phyloP scores from a whole-genome alignment of 495 filamentous ascomycete genomes.

The Hypoxylon subgilvum region DNA sequence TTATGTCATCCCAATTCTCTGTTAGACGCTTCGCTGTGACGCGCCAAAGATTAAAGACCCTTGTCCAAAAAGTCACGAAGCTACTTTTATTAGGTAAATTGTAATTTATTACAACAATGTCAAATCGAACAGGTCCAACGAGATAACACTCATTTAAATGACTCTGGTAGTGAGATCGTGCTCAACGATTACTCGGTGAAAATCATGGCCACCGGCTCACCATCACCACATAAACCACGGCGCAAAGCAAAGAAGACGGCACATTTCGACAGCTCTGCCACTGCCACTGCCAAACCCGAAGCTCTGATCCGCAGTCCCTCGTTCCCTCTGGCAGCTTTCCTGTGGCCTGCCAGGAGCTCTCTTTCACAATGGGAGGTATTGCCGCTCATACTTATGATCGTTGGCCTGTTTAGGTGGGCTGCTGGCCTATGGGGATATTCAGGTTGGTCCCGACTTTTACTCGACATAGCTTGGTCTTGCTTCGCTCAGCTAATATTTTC shows the following conservation, averaged over 20 bases:
- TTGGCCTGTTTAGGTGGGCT: conserved; percentile 91
- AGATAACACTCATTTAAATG: conserved; percentile 15
- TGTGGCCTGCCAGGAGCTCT: conserved; percentile 85
- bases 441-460: conserved; percentile 55
- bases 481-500: background rate
- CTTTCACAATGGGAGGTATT: conserved; percentile 93
- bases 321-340: conserved; percentile 87
- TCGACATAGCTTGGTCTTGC: background rate
- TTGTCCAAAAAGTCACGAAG: background rate
- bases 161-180: background rate
- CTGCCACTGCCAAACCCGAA: conserved; percentile 39
- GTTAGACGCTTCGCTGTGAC: background rate
- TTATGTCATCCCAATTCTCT: background rate
- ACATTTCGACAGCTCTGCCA: conserved; percentile 34
- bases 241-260: conserved; percentile 53
- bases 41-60: background rate
- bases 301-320: conserved; percentile 53
- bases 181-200: conserved; percentile 33
- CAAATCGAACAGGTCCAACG: conserved; percentile 3
- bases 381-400: conserved; percentile 84
- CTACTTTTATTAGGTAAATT: no score
- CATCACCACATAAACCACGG: conserved; percentile 58
- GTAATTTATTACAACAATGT: no score
- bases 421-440: conserved; percentile 94
- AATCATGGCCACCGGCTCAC: conserved; percentile 51